Evolutionary conservation across 192 early-diverging fungal species (phyloP), one percentile per base, ranked within the genome.

Genomic region (Funneliformis geosporum): DNA sequence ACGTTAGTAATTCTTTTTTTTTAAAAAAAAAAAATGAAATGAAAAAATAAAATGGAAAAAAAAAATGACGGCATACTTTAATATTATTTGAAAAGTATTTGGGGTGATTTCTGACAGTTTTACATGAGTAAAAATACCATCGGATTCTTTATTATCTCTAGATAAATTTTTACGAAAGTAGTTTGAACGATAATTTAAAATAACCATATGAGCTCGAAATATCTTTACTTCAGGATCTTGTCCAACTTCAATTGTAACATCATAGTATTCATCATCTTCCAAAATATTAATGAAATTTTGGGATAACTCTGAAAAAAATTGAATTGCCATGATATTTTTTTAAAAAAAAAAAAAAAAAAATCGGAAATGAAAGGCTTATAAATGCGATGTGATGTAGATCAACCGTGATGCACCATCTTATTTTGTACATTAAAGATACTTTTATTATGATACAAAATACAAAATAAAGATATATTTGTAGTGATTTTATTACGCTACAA

Each of bases 201-300:
- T 50, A 28, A 47, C 16, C 0, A 28, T 10, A 62, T 76, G 60
- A 11, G 38, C 60, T 62, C 40, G 61, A 44, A 64, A 62, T 23
- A 43, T 23, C 25, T 76, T 60, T 2, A 14, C 11, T 21, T 76
- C 7, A 14, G 59, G 33, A 18, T 61, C 60, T 62, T 64, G 5
- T 42, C 75, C 75, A 44, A 64, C 42, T 39, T 76, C 23, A 64
- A 76, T 64, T 1, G 60, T 76, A 28, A 76, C 21, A 44, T 64
- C 21, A 27, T 64, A 62, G 40, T 76, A 55, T 21, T 76, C 59
- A 42, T 21, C 14, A 75, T 61, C 55, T 10, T 59, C 39, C 8
- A 75, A 28, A 38, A 75, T 47, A 14, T 75, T 60, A 11, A 25
- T 33, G 9, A 76, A 62, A 12, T 76, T 46, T 42, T 44, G 28